phyloP scores from a whole-genome alignment of 228 moss, liverwort and hornwort genomes.

The Sphagnum fallax region DNA sequence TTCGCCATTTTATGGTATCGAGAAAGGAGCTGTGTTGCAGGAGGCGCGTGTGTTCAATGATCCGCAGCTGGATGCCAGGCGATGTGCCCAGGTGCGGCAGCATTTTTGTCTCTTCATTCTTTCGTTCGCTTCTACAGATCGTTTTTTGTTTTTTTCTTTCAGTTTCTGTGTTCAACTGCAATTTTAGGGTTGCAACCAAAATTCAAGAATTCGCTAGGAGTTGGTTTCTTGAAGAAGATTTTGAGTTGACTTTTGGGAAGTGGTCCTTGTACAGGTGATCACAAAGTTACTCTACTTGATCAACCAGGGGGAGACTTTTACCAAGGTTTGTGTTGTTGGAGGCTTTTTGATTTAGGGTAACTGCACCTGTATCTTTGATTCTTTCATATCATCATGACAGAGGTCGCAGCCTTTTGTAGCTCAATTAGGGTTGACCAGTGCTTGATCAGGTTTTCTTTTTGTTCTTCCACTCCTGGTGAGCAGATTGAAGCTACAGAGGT shows the following conservation, averaged over 20 bases:
- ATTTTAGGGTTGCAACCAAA: not conserved
- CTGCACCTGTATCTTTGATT: too few relatives aligned
- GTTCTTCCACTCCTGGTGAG: slow-evolving; percentile 1
- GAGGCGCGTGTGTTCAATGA: slow-evolving; percentile 88
- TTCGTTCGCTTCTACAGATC: not conserved
- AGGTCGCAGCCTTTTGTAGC: too few relatives aligned
- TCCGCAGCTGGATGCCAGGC: slow-evolving; percentile 84
- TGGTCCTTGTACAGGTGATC: slow-evolving; percentile 46
- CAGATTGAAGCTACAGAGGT: slow-evolving; percentile 91
- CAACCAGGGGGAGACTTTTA: slow-evolving; percentile 85
- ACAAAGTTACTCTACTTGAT: slow-evolving; percentile 87
- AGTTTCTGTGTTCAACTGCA: not conserved
- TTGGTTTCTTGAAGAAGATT: too few relatives aligned
- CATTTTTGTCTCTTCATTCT: too few relatives aligned
- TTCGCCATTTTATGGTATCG: slow-evolving; percentile 88
- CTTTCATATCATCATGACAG: too few relatives aligned
- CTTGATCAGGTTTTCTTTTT: too few relatives aligned
- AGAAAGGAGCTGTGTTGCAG: slow-evolving; percentile 93
- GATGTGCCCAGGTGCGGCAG: slow-evolving; percentile 70
- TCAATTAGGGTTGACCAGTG: too few relatives aligned
- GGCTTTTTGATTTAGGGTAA: too few relatives aligned
- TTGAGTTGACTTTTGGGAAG: not conserved
- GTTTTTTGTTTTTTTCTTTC: not conserved
- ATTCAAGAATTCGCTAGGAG: too few relatives aligned
- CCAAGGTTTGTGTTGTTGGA: slow-evolving; percentile 40